Base-by-base conservation (phyloP, 495 filamentous ascomycete genomes). In the Aspergillus panamensis region DNA sequence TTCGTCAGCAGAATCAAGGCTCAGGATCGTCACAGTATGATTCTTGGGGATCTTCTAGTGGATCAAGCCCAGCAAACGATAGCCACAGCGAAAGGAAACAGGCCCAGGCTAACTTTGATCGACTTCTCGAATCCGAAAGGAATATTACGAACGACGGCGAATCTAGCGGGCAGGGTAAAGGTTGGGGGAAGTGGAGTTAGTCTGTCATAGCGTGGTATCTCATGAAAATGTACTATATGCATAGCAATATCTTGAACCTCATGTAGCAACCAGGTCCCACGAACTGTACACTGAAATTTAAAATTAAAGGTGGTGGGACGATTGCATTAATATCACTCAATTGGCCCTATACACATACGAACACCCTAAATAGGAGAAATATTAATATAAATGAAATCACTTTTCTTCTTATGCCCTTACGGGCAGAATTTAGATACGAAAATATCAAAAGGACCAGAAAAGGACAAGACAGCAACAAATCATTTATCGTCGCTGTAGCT, bases 81-180 rank as follows among this genome's bases (percentile, higher is more conserved):
- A 43, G 50, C 8, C 60, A 55, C 12, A 56, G 56, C 5, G 74
- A 77, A 44, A 65, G 64, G 48, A 68, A 77, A 30, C 64, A 68
- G 29, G 72, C 73, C 1, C 74, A 72, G 47, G 69, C 69, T 3
- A 71, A 75, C 3, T 78, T 78, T 40, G 71, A 78, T 52, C 62
- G 64, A n/a, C 58, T 78, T 61, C 58, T 78, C 29, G 76, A 78
- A 2, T 62, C 69, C 0, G 76, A 78, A 59, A 57, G 74, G 45
- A 68, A 72, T 32, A 50, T 54, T 8, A 57, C 66, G 12, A 58
- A 16, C 20, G 67, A 66, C 49, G 29, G 58, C 3, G 55, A 43
- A 4, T 13, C 13, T 9, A 16, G 47, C 12, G 35, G 44, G 6
- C 33, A 49, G 29, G 30, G 32, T 2, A 50, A 29, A 17, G 64